These are phyloP conservation scores for Starmerella floris DNA, from an alignment of 805 yeast species.

Conservation along the genomic window DNA sequence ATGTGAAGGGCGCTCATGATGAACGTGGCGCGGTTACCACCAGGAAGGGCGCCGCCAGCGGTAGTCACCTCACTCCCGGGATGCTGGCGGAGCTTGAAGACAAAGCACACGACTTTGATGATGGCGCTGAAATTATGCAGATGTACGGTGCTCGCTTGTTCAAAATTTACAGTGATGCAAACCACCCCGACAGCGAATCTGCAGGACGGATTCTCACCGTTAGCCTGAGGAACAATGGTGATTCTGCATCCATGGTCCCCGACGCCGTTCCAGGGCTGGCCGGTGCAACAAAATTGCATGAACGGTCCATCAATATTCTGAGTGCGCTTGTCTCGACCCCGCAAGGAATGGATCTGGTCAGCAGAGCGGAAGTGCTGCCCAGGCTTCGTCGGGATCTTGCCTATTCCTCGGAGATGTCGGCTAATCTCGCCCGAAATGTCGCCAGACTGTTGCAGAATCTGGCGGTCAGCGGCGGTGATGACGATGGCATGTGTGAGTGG, in stretches of 20 bases:
- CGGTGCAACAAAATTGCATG: background rate
- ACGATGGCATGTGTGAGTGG: conserved; percentile 15
- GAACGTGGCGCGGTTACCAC: too few species aligned
- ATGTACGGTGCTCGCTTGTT: conserved; percentile 22
- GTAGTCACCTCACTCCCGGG: background rate
- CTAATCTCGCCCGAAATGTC: conserved; percentile 1
- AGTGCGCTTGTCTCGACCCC: conserved; percentile 16
- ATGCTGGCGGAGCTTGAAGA: conserved; percentile 39
- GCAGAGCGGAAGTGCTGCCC: background rate
- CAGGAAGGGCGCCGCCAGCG: background rate
- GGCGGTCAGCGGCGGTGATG: conserved; percentile 9
- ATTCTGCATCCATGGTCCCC: conserved; percentile 29
- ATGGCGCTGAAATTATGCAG: conserved; percentile 36
- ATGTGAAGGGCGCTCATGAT: background rate
- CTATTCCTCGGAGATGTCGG: background rate
- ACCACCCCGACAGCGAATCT: conserved; percentile 31
- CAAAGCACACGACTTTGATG: conserved; percentile 46
- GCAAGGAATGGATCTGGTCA: conserved; percentile 7
- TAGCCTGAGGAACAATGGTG: conserved; percentile 60
- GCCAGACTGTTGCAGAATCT: conserved; percentile 11
- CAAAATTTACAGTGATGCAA: conserved; percentile 3
- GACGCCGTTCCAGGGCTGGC: conserved; percentile 5
- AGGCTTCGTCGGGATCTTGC: conserved; percentile 3
- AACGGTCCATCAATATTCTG: conserved; percentile 10
- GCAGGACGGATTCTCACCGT: conserved; percentile 50